Base-by-base conservation (phyloP, 169 alveolate genomes). In the Besnoitia besnoiti region DNA sequence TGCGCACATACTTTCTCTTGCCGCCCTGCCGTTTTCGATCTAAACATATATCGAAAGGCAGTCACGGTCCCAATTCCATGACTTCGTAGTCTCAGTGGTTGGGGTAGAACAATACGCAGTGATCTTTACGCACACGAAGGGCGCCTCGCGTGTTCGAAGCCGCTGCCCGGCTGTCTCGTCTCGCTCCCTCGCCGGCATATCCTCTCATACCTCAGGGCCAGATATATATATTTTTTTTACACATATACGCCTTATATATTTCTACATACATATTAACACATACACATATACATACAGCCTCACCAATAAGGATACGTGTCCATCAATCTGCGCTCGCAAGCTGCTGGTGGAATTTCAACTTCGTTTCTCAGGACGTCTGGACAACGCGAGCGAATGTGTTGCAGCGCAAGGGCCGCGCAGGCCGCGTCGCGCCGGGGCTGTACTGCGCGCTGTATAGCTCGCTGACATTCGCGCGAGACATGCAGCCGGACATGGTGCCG, bases 381-480 rank as follows among this genome's bases (percentile, higher is more conserved):
- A 96, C 97, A 85, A 95, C 98, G 44, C 94, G 96, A 93, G 94
- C 97, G 59, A 96, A 97, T 27, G 98, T 98, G 42, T 91, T 85
- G 46, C 97, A 98, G 92, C 95, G 99, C 93, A 95, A 96, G 62
- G 99, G 99, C 1, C 95, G 99, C 92, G 98, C 99, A 0, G 99
- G 99, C 14, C 96, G 99, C 94, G 89, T 92, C 39, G 93, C 93
- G 35, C 95, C 97, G 0, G 99, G 99, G 0, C 96, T 94, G 88
- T 98, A 98, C 88, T 98, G 95, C 94, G 91, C 98, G 95, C 93
- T 98, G 61, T 98, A 95, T 85, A 16, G 33, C 39, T 16, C 67
- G 14, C 24, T 14, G 67, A 51, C 67, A 24, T 51, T 51, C 24
- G 67, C 14, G 67, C 14, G 24, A 24, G 24, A 51, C 14, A 51